These are phyloP conservation scores for Lecanoromycetidae sp. DNA, from an alignment of 2,329 filamentous ascomycete species.

Conservation along the genomic window DNA sequence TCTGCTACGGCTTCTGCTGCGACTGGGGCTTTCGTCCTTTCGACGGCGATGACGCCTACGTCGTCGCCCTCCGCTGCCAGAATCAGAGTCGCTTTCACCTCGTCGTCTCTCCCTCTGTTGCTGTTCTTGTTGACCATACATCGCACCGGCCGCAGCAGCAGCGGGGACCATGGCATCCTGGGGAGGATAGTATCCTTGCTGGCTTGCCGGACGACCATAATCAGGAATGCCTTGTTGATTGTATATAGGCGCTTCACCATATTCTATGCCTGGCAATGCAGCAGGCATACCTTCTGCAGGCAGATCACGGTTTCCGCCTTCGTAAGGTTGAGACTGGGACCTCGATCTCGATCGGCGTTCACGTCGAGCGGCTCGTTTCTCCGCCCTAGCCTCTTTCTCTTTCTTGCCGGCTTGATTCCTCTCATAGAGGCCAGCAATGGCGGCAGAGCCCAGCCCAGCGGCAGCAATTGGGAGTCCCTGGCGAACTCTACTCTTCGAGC, in stretches of 20 bases:
- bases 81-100: constrained; percentile 28
- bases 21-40: constrained; percentile 18
- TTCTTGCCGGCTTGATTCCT: constrained; percentile 50
- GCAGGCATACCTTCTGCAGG: constrained; percentile 35
- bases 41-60: constrained; percentile 24
- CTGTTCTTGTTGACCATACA: constrained; percentile 28
- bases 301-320: constrained; percentile 31
- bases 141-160: constrained; percentile 22
- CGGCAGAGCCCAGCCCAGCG: constrained; percentile 49
- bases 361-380: constrained; percentile 22
- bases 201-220: constrained; percentile 32
- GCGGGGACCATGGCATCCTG: constrained; percentile 31
- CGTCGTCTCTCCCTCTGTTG: constrained; percentile 31
- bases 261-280: constrained; percentile 42
- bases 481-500: constrained; percentile 42
- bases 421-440: constrained; percentile 50
- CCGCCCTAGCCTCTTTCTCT: constrained; percentile 29
- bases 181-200: constrained; percentile 27
- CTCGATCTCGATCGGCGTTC: constrained; percentile 37
- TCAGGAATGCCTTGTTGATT: constrained; percentile 39
- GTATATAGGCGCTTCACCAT: constrained; percentile 50
- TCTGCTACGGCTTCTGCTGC: constrained; percentile 29
- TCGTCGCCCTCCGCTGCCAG: constrained; percentile 27
- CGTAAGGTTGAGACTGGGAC: constrained; percentile 23
- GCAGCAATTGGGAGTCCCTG: constrained; percentile 48